phyloP scores from a whole-genome alignment of 2,329 filamentous ascomycete genomes.

The Fusarium papillatum region DNA sequence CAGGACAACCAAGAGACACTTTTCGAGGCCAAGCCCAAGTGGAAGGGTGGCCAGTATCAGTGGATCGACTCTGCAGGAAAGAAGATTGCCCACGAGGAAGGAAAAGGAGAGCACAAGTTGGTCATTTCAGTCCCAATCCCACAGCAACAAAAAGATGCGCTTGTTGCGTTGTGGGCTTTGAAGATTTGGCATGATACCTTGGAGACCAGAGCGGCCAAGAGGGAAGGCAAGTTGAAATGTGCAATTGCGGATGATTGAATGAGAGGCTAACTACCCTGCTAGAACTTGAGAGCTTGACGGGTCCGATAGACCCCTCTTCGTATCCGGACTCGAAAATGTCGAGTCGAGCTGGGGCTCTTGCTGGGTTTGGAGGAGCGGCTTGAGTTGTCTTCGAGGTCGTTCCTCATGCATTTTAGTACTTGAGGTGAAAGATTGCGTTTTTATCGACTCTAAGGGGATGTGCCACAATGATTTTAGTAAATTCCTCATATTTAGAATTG shows the following conservation, averaged over 20 bases:
- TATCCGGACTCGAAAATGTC: background rate
- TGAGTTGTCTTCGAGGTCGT: background rate
- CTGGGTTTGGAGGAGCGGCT: background rate
- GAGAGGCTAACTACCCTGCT: accelerated
- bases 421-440: too few relatives aligned
- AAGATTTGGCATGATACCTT: conserved; percentile 26
- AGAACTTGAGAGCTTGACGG: background rate
- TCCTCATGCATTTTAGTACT: too few relatives aligned
- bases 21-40: conserved; percentile 16
- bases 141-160: background rate
- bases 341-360: background rate
- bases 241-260: background rate
- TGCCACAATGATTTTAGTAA: too few relatives aligned
- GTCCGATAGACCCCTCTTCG: accelerated
- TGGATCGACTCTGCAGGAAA: conserved; percentile 7
- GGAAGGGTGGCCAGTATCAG: conserved; percentile 21
- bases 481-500: too few relatives aligned
- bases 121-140: background rate
- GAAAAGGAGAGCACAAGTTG: background rate
- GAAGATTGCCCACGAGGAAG: conserved; percentile 9
- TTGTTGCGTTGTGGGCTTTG: conserved; percentile 27
- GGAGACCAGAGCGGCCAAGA: background rate
- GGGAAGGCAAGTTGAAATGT: background rate
- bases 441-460: too few relatives aligned
- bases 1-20: background rate